Conservation (phyloP, 1,139 yeast species). For the Candida sp. region DNA sequence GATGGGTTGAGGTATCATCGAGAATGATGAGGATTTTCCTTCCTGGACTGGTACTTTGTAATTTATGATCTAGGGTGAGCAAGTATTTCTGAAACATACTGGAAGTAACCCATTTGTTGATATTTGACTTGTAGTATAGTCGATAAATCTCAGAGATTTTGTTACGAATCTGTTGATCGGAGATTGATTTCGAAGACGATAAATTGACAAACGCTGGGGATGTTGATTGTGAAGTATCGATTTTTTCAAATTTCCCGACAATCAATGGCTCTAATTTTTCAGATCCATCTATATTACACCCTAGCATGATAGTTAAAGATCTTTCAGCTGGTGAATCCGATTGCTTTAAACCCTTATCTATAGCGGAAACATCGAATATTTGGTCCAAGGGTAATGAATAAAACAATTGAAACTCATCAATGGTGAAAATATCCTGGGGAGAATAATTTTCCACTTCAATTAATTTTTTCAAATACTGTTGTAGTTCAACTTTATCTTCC, state of each 20-base stretch:
- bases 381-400: slow-evolving; percentile 63
- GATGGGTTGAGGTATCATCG: slow-evolving; percentile 63
- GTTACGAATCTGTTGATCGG: slow-evolving; percentile 30
- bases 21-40: slow-evolving; percentile 53
- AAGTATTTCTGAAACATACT: slow-evolving; percentile 63
- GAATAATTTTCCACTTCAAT: slow-evolving; percentile 32
- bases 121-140: slow-evolving; percentile 55
- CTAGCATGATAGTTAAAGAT: slow-evolving; percentile 58
- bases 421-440: slow-evolving; percentile 54
- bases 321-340: slow-evolving; percentile 48
- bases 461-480: slow-evolving; percentile 30
- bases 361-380: slow-evolving; percentile 46
- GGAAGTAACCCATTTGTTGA: slow-evolving; percentile 66
- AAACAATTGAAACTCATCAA: slow-evolving; percentile 61
- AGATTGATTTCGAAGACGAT: slow-evolving; percentile 12
- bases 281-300: slow-evolving; percentile 60
- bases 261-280: slow-evolving; percentile 60
- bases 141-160: slow-evolving; percentile 52
- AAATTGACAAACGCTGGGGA: slow-evolving; percentile 26
- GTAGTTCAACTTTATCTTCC: slow-evolving; percentile 50
- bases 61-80: slow-evolving; percentile 55
- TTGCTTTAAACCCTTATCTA: slow-evolving; percentile 44
- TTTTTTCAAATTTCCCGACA: slow-evolving; percentile 58
- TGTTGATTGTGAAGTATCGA: slow-evolving; percentile 40
- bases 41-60: slow-evolving; percentile 29